These are phyloP conservation scores for Suillus decipiens DNA, from an alignment of 768 basidiomycete genomes.

Conservation along the genomic window DNA sequence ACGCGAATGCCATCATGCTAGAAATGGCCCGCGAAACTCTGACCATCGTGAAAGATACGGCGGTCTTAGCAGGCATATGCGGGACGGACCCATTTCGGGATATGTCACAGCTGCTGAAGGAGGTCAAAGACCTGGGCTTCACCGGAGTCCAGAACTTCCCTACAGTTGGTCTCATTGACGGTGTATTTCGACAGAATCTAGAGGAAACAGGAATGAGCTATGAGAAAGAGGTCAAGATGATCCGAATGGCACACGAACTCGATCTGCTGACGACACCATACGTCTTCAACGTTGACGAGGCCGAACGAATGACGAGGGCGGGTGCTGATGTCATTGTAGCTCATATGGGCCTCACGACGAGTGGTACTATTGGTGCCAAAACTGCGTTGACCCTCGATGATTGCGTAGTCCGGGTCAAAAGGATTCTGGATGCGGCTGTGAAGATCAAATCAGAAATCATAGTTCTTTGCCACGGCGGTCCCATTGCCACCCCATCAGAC, in stretches of 20 bases:
- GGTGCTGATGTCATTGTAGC: slow-evolving; percentile 29
- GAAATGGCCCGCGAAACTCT: slow-evolving; percentile 31
- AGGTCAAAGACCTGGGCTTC: slow-evolving; percentile 29
- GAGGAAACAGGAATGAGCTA: slow-evolving; percentile 34
- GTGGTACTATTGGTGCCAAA: slow-evolving; percentile 27
- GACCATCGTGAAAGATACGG: slow-evolving; percentile 29
- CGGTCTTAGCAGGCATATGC: slow-evolving; percentile 31
- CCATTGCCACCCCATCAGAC: slow-evolving; percentile 28
- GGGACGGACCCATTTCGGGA: slow-evolving; percentile 32
- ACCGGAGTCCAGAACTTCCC: slow-evolving; percentile 32
- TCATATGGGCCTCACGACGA: slow-evolving; percentile 34
- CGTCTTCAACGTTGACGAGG: slow-evolving; percentile 29
- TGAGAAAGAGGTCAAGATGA: slow-evolving; percentile 34
- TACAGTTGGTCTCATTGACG: slow-evolving; percentile 30
- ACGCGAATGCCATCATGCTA: slow-evolving; percentile 30
- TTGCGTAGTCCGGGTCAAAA: slow-evolving; percentile 22
- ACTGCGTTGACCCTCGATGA: slow-evolving; percentile 26
- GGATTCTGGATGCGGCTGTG: slow-evolving; percentile 21
- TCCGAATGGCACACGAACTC: slow-evolving; percentile 24
- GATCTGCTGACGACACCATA: slow-evolving; percentile 30
- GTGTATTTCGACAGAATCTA: slow-evolving; percentile 29
- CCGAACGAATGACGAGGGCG: slow-evolving; percentile 25
- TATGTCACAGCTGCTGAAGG: slow-evolving; percentile 23
- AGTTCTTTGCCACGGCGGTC: slow-evolving; percentile 26
- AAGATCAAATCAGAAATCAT: slow-evolving; percentile 22